A percentile compares a stretch with the other conserved stretches of the same genome.
These are phyloP conservation scores for Macroventuria anomochaeta DNA, from an alignment of 2,329 filamentous ascomycete genomes.

Conservation along the genomic window DNA sequence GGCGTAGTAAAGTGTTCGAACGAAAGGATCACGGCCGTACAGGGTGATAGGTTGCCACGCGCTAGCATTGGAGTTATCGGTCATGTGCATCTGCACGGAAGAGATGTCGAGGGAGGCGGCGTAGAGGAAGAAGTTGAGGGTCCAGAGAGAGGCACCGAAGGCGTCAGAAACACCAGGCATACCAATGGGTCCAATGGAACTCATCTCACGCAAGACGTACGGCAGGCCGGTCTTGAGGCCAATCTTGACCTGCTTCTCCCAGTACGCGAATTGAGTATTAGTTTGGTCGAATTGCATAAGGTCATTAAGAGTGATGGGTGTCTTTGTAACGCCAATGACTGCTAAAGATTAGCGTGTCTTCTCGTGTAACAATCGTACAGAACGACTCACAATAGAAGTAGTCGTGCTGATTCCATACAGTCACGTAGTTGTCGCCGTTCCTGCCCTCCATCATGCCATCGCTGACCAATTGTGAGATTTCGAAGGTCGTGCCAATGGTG, in stretches of 20 bases:
- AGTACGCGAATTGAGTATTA: slow-evolving; percentile 57
- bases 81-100: slow-evolving; percentile 62
- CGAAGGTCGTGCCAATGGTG: slow-evolving; percentile 60
- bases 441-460: slow-evolving; percentile 49
- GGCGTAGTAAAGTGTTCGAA: slow-evolving; percentile 59
- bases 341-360: slow-evolving; percentile 20
- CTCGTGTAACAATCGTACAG: background rate
- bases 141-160: slow-evolving; percentile 60
- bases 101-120: slow-evolving; percentile 56
- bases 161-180: slow-evolving; percentile 55
- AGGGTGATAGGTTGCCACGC: slow-evolving; percentile 57
- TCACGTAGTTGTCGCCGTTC: slow-evolving; percentile 49
- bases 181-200: slow-evolving; percentile 58
- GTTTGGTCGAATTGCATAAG: slow-evolving; percentile 57
- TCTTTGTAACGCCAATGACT: slow-evolving; percentile 56
- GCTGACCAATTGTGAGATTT: slow-evolving; percentile 51
- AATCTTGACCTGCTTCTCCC: slow-evolving; percentile 54
- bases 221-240: slow-evolving; percentile 52
- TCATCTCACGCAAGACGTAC: slow-evolving; percentile 61
- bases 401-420: slow-evolving; percentile 61
- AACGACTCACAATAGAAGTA: slow-evolving; percentile 56
- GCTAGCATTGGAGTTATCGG: slow-evolving; percentile 59
- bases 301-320: slow-evolving; percentile 52
- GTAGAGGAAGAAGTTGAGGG: slow-evolving; percentile 61
- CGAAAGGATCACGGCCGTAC: slow-evolving; percentile 51